Percentiles rank a stretch among this genome's conserved stretches.
These are phyloP conservation scores for Leptodontidium sp. DNA, from an alignment of 2,329 filamentous ascomycete genomes.

Conservation along the genomic window DNA sequence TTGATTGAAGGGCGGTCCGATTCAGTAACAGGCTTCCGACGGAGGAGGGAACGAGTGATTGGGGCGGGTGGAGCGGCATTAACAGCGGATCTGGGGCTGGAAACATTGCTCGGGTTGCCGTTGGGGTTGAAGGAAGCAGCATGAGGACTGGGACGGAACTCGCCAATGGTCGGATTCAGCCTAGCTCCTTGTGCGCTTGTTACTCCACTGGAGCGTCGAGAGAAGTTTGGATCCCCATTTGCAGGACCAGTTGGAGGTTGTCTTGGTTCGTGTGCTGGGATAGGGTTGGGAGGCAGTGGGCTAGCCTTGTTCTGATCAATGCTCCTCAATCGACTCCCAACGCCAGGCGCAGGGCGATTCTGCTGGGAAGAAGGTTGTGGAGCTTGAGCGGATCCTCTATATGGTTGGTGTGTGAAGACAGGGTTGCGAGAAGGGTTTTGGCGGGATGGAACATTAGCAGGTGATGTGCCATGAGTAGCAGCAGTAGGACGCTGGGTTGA, in stretches of 20 bases:
- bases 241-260: conserved; percentile 78
- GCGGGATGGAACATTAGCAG: conserved; percentile 40
- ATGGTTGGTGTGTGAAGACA: conserved; percentile 53
- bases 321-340: conserved; percentile 42
- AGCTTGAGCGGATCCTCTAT: conserved; percentile 40
- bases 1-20: conserved; percentile 61
- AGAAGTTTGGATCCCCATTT: conserved; percentile 61
- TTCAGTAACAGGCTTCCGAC: conserved; percentile 73
- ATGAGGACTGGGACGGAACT: conserved; percentile 87
- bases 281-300: conserved; percentile 35
- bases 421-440: conserved; percentile 46
- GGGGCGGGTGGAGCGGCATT: conserved; percentile 48
- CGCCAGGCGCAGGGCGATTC: conserved; percentile 35
- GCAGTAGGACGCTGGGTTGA: conserved; percentile 49
- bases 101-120: conserved; percentile 65
- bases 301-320: conserved; percentile 42
- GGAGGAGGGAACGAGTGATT: conserved; percentile 61
- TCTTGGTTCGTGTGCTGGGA: conserved; percentile 64
- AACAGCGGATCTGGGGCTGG: conserved; percentile 71
- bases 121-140: conserved; percentile 83
- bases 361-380: conserved; percentile 39
- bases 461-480: conserved; percentile 55
- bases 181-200: conserved; percentile 61
- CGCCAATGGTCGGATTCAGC: conserved; percentile 72
- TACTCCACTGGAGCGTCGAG: conserved; percentile 61